Evolutionary conservation across 352 stramenopile genomes (phyloP), one percentile per base, ranked within the genome.

Genomic region (Phytophthora foliorum): DNA sequence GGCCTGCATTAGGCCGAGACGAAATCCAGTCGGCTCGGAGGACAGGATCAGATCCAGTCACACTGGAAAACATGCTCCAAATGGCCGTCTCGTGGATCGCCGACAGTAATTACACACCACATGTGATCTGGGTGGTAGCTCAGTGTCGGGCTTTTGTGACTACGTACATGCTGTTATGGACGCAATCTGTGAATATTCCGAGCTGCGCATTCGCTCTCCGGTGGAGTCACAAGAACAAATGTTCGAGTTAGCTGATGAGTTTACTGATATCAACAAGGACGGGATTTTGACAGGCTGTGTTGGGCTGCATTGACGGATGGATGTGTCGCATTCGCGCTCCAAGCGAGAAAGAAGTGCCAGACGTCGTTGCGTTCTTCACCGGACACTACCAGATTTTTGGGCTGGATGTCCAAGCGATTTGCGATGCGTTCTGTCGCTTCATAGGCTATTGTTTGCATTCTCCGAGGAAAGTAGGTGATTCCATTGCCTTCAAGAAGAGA

Each of bases 361-460:
- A 62, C 25, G 50, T 68, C 3, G n/a, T 41, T n/a, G 38, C 60
- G 17, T 41, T 4, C 17, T 41, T 41, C 17, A 17, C 34, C 7
- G 34, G 34, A 4, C 34, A 41, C 34, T 60, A 61, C n/a, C 59
- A 60, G 27, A 56, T 48, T 25, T 68, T 57, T 57, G 50, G 42
- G 6, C 19, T 68, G 1, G 61, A 61, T 27, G 60, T 56, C 4
- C 60, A 68, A 45, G 50, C 60, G 17, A 49, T 68, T 7, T 61
- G 51, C 21, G 50, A 68, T 36, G 44, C 38, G 6, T 11, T 55
- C 14, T 68, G 39, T 13, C 49, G 51, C 19, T 66, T 66, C 22
- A 66, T 46, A 6, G 57, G 46, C 1, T 63, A 66, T 41, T 66
- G 57, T 38, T 31, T 66, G 16, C 16, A 57, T 29, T 66, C 57